Percentiles rank a stretch among this genome's conserved stretches.
These are phyloP conservation scores for Serendipita sp. DNA, from an alignment of 768 basidiomycete genomes.

Conservation along the genomic window DNA sequence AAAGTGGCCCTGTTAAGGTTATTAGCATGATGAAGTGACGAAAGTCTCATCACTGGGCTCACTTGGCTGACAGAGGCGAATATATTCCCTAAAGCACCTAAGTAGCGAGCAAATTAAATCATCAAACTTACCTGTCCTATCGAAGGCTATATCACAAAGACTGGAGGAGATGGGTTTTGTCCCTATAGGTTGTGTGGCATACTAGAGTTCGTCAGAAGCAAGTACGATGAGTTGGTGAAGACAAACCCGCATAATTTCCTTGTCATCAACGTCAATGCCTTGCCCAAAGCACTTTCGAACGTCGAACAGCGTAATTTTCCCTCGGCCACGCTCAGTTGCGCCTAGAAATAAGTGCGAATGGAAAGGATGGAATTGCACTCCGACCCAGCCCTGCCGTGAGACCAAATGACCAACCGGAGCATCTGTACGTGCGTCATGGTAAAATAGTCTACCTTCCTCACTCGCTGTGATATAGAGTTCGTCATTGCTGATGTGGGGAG, in stretches of 20 bases:
- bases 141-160: constrained; percentile 28
- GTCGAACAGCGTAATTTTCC: constrained; percentile 22
- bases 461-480: constrained; percentile 57
- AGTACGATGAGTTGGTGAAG: neutral
- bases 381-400: constrained; percentile 12
- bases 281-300: constrained; percentile 4
- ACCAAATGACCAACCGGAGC: constrained; percentile 4
- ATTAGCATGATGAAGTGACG: neutral
- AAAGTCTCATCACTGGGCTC: neutral
- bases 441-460: constrained; percentile 52
- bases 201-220: neutral
- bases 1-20: constrained; percentile 35
- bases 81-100: neutral
- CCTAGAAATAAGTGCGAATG: constrained; percentile 52
- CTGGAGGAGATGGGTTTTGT: neutral
- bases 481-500: constrained; percentile 52
- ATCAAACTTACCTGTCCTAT: constrained; percentile 39
- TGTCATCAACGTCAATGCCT: neutral
- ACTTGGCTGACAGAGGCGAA: constrained; percentile 7
- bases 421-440: constrained; percentile 41
- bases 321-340: constrained; percentile 33
- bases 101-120: neutral
- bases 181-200: neutral
- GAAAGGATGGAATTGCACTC: constrained; percentile 49
- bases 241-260: constrained; percentile 3